Evolutionary conservation across 805 yeast genomes (phyloP), one percentile per base, ranked within the genome.

Genomic region (Scheffersomyces ergatensis): DNA sequence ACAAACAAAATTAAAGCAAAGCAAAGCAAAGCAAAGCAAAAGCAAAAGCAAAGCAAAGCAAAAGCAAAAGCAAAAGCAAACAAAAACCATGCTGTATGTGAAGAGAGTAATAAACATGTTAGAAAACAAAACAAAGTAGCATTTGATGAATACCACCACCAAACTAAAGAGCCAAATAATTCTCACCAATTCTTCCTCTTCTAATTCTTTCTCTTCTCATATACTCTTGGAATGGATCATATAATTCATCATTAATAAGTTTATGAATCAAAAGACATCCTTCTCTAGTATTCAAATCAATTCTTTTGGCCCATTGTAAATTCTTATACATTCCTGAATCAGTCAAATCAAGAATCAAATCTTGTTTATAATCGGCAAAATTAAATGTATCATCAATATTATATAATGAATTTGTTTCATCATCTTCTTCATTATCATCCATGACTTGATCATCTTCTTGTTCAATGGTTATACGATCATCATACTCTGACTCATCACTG

Each of bases 301-400:
- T 52, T 20, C 27, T 38, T 38, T 54, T 50, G 7, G 74, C 74
- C 76, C 76, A 71, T 9, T 50, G 61, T 20, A 70, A 51, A 39
- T 62, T 63, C 42, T 66, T 67, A 49, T 59, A 61, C 74, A 70
- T 67, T 2, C 74, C 75, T 3, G 82, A 76, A 18, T 62, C 55
- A 4, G 69, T 54, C 14, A 81, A 67, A 35, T 67, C 72, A 3
- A 61, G 47, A 14, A 52, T 39, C 37, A 64, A 50, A 38, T 62
- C 56, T 39, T 52, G 58, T 26, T 39, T 39, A 29, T 40, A 46
- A n/a, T 34, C 39, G 9, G 34, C 25, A 9, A 17, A 35, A 13
- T 17, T 20, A n/a, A 37, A n/a, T n/a, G 3, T 27, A 26, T 30
- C 15, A 33, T 35, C 35, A 40, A 16, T 33, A 25, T 27, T 23